Percentiles rank a stretch among this genome's conserved stretches.
Evolutionary conservation across 164 flowering plant species (phyloP).

Genomic region (Litsea cubeba): DNA sequence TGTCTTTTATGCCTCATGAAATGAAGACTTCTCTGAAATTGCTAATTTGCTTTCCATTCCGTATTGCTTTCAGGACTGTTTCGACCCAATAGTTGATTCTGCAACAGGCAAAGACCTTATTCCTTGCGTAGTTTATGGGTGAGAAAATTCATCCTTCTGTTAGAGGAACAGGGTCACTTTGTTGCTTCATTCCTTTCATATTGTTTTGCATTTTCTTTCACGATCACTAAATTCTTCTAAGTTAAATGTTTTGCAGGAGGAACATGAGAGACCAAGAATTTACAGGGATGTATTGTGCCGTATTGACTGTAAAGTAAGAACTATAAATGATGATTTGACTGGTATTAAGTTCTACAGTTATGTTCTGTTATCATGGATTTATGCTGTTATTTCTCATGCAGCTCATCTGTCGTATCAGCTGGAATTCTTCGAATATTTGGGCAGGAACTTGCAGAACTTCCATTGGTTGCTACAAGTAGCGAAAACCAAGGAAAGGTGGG

Average conservation of each 20-base stretch:
- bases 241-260: constrained; percentile 37
- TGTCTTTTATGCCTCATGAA: too few relatives aligned
- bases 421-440: constrained; percentile 79
- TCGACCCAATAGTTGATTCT: constrained; percentile 69
- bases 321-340: not conserved
- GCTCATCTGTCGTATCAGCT: constrained; percentile 83
- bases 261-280: constrained; percentile 53
- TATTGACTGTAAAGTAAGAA: constrained; percentile 72
- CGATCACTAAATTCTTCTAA: not conserved
- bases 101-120: constrained; percentile 60
- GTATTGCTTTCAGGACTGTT: constrained; percentile 35
- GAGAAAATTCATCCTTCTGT: constrained; percentile 16
- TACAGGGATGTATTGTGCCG: constrained; percentile 82
- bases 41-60: not conserved
- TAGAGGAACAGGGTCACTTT: not conserved
- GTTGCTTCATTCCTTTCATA: not conserved
- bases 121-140: constrained; percentile 88
- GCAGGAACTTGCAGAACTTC: constrained; percentile 75
- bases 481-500: constrained; percentile 78
- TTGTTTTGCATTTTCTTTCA: not conserved
- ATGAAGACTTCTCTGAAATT: not conserved
- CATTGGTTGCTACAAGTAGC: constrained; percentile 77
- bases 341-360: not conserved
- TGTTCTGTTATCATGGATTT: constrained; percentile 1
- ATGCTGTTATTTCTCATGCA: constrained; percentile 30